Conservation (phyloP, 768 basidiomycete species). For the Tremella mesenterica region DNA sequence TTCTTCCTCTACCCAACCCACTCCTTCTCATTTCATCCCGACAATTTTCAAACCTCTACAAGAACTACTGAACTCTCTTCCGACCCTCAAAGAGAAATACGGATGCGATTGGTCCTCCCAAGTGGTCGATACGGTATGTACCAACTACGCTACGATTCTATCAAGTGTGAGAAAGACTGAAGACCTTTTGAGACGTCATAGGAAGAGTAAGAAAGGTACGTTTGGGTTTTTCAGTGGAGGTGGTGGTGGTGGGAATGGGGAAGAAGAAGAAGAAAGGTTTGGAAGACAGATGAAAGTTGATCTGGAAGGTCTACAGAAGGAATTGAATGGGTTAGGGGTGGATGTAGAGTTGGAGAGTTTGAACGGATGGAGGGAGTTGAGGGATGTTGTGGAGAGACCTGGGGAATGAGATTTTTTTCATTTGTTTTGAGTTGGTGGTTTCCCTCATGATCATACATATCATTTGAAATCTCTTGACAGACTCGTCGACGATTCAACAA, state of each 20-base stretch:
- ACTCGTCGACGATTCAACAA: too few species aligned
- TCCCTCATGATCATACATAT: background rate
- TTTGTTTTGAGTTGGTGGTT: background rate
- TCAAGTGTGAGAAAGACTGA: conserved; percentile 84
- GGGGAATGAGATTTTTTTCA: conserved; percentile 9
- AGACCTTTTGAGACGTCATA: conserved; percentile 72
- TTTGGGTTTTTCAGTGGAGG: conserved; percentile 67
- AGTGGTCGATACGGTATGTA: conserved; percentile 59
- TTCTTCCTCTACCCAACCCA: conserved; percentile 49
- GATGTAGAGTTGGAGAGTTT: conserved; percentile 49
- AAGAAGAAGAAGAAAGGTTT: conserved; percentile 87
- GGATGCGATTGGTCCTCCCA: conserved; percentile 47
- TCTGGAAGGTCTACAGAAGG: conserved; percentile 71
- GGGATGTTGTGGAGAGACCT: conserved; percentile 28
- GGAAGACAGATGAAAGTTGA: conserved; percentile 76
- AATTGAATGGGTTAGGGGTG: conserved; percentile 63
- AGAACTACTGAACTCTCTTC: conserved; percentile 54
- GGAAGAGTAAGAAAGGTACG: conserved; percentile 70
- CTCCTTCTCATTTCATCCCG: conserved; percentile 78
- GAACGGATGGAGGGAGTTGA: conserved; percentile 40
- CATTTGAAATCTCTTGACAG: background rate
- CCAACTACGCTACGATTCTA: conserved; percentile 70
- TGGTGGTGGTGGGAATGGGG: conserved; percentile 47
- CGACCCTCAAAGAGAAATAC: conserved; percentile 55
- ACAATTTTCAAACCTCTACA: conserved; percentile 72